Percentiles rank a stretch among this genome's conserved stretches.
Conservation (phyloP, 768 basidiomycete species). For the Boletus reticuloceps region DNA sequence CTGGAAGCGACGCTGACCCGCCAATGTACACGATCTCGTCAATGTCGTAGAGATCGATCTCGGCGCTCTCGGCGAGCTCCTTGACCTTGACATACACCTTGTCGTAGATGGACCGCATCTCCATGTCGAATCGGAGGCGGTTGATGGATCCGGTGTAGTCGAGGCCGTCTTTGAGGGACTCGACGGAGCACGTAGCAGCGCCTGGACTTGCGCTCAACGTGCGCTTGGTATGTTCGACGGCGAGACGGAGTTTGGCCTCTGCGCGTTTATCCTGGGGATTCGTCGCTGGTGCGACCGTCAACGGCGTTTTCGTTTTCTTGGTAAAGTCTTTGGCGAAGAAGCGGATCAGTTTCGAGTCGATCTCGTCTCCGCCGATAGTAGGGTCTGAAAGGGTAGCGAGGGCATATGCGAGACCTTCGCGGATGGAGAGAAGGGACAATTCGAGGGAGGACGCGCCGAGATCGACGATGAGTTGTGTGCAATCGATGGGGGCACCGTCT, state of each 20-base stretch:
- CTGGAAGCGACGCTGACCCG: constrained; percentile 70
- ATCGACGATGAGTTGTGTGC: constrained; percentile 80
- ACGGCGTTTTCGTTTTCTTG: constrained; percentile 87
- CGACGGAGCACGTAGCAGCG: constrained; percentile 89
- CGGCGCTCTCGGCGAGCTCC: constrained; percentile 49
- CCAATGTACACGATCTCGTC: constrained; percentile 83
- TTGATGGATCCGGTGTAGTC: constrained; percentile 80
- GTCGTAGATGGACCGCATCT: constrained; percentile 58
- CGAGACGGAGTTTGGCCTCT: constrained; percentile 89
- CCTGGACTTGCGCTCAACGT: constrained; percentile 84
- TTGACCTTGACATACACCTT: constrained; percentile 49
- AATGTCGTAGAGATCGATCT: constrained; percentile 61
- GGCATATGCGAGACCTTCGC: constrained; percentile 68
- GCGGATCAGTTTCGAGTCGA: constrained; percentile 81
- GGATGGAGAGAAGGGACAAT: constrained; percentile 68
- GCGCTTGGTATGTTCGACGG: constrained; percentile 93
- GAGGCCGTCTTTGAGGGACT: constrained; percentile 89
- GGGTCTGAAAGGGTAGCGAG: constrained; percentile 50
- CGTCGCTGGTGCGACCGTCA: constrained; percentile 61
- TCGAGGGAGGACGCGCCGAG: constrained; percentile 73
- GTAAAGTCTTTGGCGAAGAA: constrained; percentile 96
- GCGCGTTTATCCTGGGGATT: constrained; percentile 72
- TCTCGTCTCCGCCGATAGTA: constrained; percentile 60
- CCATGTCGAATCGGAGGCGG: constrained; percentile 56
- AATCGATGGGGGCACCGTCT: constrained; percentile 48